These are phyloP conservation scores for Tinospora cordifolia DNA, from an alignment of 164 flowering plant species.

Conservation along the genomic window DNA sequence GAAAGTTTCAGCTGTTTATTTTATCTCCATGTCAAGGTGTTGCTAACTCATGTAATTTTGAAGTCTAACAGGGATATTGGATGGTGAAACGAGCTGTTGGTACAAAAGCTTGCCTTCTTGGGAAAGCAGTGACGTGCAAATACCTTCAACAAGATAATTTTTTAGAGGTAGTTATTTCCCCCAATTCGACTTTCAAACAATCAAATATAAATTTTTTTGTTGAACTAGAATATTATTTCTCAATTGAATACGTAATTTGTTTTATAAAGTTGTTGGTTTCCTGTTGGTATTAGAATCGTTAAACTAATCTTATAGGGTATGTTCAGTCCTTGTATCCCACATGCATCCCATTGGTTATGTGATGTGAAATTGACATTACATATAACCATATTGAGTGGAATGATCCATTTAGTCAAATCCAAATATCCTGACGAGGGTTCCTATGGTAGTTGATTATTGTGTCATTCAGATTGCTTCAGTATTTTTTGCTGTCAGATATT, in stretches of 20 bases:
- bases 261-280: not conserved
- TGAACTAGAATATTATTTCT: not conserved
- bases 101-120: constrained; percentile 85
- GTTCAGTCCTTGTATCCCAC: no score
- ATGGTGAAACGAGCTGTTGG: constrained; percentile 99
- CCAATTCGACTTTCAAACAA: not conserved
- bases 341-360: no score
- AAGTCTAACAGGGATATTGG: constrained; percentile 72
- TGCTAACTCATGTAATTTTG: constrained; percentile 13
- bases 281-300: not conserved
- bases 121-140: constrained; percentile 90
- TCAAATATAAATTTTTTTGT: not conserved
- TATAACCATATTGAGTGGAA: no score
- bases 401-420: no score
- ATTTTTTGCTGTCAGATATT: not conserved
- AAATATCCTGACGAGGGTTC: no score
- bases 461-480: not conserved
- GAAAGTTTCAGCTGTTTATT: not conserved
- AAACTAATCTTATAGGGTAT: no score
- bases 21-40: constrained; percentile 4
- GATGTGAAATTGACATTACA: no score
- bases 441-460: not conserved
- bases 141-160: constrained; percentile 82
- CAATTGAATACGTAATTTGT: no score
- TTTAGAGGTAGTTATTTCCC: constrained; percentile 52